Conservation (phyloP, 306 rosid species). For the Cicer judaicum region DNA sequence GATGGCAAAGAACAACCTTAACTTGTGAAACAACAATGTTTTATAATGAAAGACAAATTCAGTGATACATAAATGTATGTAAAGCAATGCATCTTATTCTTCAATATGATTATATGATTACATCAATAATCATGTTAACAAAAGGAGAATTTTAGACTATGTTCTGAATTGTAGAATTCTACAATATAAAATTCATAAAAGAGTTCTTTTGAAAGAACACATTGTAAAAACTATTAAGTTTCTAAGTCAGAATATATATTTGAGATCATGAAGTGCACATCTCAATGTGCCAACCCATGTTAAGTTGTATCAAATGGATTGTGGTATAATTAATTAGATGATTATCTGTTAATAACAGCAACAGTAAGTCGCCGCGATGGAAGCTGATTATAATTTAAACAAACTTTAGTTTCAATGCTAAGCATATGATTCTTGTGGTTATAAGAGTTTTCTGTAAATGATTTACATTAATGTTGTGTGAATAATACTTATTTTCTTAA, state of each 20-base stretch:
- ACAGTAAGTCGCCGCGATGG: background rate
- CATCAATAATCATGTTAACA: background rate
- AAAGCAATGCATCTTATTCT: slow-evolving; percentile 2
- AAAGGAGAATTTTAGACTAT: background rate
- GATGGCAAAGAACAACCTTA: slow-evolving; percentile 9
- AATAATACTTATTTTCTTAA: background rate
- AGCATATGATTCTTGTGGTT: background rate
- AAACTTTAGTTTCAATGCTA: background rate
- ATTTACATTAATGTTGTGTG: background rate
- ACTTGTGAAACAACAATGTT: slow-evolving; percentile 30
- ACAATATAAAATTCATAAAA: background rate
- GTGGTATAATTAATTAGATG: background rate
- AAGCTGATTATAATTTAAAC: background rate
- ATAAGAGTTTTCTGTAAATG: background rate
- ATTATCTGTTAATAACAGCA: background rate
- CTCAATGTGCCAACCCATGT: background rate
- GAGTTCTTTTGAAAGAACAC: background rate
- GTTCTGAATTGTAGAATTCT: background rate
- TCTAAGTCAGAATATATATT: background rate
- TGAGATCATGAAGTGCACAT: slow-evolving; percentile 13
- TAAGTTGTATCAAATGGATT: background rate
- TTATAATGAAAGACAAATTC: slow-evolving; percentile 1
- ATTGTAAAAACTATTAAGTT: background rate
- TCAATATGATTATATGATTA: slow-evolving; percentile 15
- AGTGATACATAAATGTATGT: slow-evolving; percentile 1